Evolutionary conservation across 768 basidiomycete genomes (phyloP).

Genomic region (Xanthoconium stramineum): DNA sequence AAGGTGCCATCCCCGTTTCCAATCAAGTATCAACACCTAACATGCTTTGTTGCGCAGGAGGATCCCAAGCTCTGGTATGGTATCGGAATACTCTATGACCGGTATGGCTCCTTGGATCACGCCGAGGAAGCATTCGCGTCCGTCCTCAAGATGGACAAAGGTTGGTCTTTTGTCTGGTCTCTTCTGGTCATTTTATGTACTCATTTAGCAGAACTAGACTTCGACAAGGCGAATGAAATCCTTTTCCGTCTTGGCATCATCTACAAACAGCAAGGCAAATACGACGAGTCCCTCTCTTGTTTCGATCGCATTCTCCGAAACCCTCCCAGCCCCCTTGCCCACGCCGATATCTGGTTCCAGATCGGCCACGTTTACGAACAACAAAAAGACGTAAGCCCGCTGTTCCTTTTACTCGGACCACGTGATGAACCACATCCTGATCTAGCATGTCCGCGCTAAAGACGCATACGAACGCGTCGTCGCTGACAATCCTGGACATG

Average conservation of each 20-base stretch:
- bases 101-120: slow-evolving; percentile 97
- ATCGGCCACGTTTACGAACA: slow-evolving; percentile 99
- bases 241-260: slow-evolving; percentile 98
- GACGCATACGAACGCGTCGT: slow-evolving; percentile 97
- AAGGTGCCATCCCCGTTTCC: slow-evolving; percentile 53
- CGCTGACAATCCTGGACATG: slow-evolving; percentile 87
- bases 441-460: slow-evolving; percentile 81
- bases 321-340: slow-evolving; percentile 92
- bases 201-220: slow-evolving; percentile 54
- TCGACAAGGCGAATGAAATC: slow-evolving; percentile 98
- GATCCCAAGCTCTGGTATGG: slow-evolving; percentile 99
- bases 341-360: slow-evolving; percentile 99
- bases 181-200: slow-evolving; percentile 22
- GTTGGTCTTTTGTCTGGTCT: slow-evolving; percentile 41
- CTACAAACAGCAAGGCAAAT: slow-evolving; percentile 98
- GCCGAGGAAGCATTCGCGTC: slow-evolving; percentile 98
- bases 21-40: slow-evolving; percentile 2
- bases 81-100: slow-evolving; percentile 97
- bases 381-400: slow-evolving; percentile 79
- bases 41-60: slow-evolving; percentile 45
- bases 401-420: background rate
- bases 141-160: slow-evolving; percentile 95
- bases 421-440: slow-evolving; percentile 8
- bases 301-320: slow-evolving; percentile 96
- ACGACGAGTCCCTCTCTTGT: slow-evolving; percentile 81